A percentile compares a stretch with the other conserved stretches of the same genome.
phyloP scores from a whole-genome alignment of 2,329 filamentous ascomycete genomes.

The Orbilia quercus region DNA sequence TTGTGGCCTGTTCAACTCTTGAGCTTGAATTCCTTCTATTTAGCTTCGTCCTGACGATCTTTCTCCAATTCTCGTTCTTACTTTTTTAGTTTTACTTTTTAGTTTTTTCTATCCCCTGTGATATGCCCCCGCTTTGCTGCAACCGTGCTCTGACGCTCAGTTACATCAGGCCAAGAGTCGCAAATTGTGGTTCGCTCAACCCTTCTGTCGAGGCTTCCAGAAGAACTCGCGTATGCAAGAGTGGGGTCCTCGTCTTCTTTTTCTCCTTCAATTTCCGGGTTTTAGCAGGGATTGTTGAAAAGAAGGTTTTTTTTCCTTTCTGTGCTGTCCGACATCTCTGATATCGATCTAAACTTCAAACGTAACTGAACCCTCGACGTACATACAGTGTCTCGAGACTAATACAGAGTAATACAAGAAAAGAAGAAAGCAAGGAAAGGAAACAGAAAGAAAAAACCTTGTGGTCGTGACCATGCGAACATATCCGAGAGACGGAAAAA shows the following conservation, averaged over 20 bases:
- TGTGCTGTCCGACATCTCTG: conserved; percentile 39
- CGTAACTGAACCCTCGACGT: conserved; percentile 9
- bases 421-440: neutral
- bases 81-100: too few species aligned
- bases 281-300: conserved; percentile 20
- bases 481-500: conserved; percentile 9
- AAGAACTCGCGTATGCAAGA: conserved; percentile 52
- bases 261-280: conserved; percentile 35
- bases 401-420: too few species aligned
- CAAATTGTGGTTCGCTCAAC: conserved; percentile 10
- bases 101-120: neutral
- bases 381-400: too few species aligned
- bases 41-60: too few species aligned
- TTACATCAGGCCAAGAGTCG: conserved; percentile 40
- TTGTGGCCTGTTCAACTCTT: conserved; percentile 21
- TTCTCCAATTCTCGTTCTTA: too few species aligned
- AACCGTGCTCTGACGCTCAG: conserved; percentile 40
- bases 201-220: conserved; percentile 42
- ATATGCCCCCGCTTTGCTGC: conserved; percentile 39
- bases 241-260: conserved; percentile 15
- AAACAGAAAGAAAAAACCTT: conserved; percentile 30
- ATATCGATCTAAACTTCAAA: conserved; percentile 46
- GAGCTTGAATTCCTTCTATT: too few species aligned
- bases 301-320: neutral
- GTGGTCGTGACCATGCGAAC: conserved; percentile 34